These are phyloP conservation scores for Lichtheimia corymbifera DNA, from an alignment of 371 early-diverging fungal species.

Conservation along the genomic window DNA sequence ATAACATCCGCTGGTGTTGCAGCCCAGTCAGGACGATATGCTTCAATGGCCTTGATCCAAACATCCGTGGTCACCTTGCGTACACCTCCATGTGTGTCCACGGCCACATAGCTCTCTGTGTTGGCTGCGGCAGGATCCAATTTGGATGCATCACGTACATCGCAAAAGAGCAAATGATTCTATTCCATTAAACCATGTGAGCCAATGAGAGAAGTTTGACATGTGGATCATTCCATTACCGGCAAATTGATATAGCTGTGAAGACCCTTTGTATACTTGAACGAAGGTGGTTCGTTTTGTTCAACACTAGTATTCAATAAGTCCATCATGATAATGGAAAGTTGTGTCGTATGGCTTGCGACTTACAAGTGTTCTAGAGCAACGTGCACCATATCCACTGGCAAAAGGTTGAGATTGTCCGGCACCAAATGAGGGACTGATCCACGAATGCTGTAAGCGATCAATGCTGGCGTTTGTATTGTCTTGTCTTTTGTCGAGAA, in stretches of 20 bases:
- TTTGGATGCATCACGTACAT: constrained; percentile 65
- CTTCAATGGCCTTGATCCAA: constrained; percentile 49
- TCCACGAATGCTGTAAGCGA: constrained; percentile 72
- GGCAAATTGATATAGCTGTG: constrained; percentile 59
- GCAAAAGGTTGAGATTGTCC: constrained; percentile 56
- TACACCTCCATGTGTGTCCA: constrained; percentile 69
- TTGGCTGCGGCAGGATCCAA: constrained; percentile 49
- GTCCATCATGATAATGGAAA: neutral
- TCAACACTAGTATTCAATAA: constrained; percentile 31
- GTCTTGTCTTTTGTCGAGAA: constrained; percentile 41
- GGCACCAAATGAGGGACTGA: constrained; percentile 76
- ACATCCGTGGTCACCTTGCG: constrained; percentile 57
- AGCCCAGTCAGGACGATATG: constrained; percentile 58
- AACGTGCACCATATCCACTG: constrained; percentile 48
- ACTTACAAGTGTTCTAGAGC: constrained; percentile 66
- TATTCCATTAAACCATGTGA: constrained; percentile 6
- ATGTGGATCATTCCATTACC: constrained; percentile 20
- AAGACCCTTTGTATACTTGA: constrained; percentile 55
- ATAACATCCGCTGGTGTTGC: constrained; percentile 46
- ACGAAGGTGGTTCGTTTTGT: constrained; percentile 44
- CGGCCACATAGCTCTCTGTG: constrained; percentile 65
- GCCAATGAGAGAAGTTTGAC: neutral
- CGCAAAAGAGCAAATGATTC: constrained; percentile 58
- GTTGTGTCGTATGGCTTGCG: neutral
- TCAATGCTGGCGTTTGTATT: constrained; percentile 69